These are phyloP conservation scores for Gossypium bickii DNA, from an alignment of 345 rosid genomes.

Conservation along the genomic window DNA sequence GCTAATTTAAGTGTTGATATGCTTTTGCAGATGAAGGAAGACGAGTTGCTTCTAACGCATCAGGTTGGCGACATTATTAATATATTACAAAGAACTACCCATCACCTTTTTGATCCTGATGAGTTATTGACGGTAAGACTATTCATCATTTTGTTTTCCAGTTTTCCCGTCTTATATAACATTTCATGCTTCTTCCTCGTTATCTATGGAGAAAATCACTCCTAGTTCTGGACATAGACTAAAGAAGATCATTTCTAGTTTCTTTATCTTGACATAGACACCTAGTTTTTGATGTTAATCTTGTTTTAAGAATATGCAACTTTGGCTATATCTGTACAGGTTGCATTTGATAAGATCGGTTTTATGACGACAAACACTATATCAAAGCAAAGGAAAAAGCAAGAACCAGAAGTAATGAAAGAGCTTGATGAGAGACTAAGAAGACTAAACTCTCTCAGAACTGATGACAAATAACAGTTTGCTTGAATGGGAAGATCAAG, in stretches of 20 bases:
- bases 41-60: slow-evolving; percentile 73
- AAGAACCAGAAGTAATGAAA: slow-evolving; percentile 96
- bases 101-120: slow-evolving; percentile 94
- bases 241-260: neutral
- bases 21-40: slow-evolving; percentile 84
- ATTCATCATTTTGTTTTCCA: neutral
- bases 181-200: neutral
- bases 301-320: neutral
- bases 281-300: too few species aligned
- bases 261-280: neutral
- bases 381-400: slow-evolving; percentile 96
- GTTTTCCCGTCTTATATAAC: neutral
- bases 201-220: neutral
- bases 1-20: neutral
- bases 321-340: slow-evolving; percentile 37
- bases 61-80: slow-evolving; percentile 92
- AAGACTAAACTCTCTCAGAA: slow-evolving; percentile 70
- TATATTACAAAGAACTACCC: slow-evolving; percentile 80
- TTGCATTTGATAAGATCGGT: slow-evolving; percentile 91
- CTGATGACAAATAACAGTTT: slow-evolving; percentile 31
- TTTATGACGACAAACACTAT: slow-evolving; percentile 84
- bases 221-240: neutral
- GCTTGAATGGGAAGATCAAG: neutral
- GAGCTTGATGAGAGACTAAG: slow-evolving; percentile 91
- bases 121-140: slow-evolving; percentile 73